A percentile compares a stretch with the other conserved stretches of the same genome.
Evolutionary conservation across 1,284 basidiomycete genomes (phyloP).

Genomic region (Rhodotorula sp.): DNA sequence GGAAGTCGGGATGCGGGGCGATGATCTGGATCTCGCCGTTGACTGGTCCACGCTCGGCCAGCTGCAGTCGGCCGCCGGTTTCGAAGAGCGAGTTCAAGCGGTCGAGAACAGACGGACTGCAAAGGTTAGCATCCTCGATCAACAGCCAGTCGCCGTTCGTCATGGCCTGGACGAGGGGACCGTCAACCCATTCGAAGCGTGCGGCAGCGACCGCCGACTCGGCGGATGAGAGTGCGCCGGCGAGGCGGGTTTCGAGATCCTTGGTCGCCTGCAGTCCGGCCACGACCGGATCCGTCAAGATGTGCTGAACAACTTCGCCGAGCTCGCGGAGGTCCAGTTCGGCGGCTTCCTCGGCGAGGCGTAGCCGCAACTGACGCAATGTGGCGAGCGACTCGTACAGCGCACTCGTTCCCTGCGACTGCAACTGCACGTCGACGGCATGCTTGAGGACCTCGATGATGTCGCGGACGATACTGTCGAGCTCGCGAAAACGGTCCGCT

Average conservation of each 20-base stretch:
- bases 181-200: conserved; percentile 93
- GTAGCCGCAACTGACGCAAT: conserved; percentile 18
- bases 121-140: conserved; percentile 90
- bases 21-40: conserved; percentile 72
- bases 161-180: conserved; percentile 85
- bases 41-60: conserved; percentile 87
- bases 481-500: conserved; percentile 48
- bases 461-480: conserved; percentile 29
- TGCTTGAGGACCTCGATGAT: conserved; percentile 17
- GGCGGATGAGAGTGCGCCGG: conserved; percentile 8
- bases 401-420: conserved; percentile 2
- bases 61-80: conserved; percentile 66
- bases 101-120: conserved; percentile 92
- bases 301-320: background rate
- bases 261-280: too few relatives aligned
- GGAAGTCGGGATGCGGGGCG: conserved; percentile 80
- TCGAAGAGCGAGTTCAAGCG: conserved; percentile 97
- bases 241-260: background rate
- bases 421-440: conserved; percentile 11
- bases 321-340: conserved; percentile 14
- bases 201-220: conserved; percentile 50
- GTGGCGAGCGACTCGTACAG: conserved; percentile 17
- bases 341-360: conserved; percentile 9
- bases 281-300: conserved; percentile 9
- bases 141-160: conserved; percentile 85